Conservation (phyloP, 177 flowering plant genomes). For the Tripterygium wilfordii region DNA sequence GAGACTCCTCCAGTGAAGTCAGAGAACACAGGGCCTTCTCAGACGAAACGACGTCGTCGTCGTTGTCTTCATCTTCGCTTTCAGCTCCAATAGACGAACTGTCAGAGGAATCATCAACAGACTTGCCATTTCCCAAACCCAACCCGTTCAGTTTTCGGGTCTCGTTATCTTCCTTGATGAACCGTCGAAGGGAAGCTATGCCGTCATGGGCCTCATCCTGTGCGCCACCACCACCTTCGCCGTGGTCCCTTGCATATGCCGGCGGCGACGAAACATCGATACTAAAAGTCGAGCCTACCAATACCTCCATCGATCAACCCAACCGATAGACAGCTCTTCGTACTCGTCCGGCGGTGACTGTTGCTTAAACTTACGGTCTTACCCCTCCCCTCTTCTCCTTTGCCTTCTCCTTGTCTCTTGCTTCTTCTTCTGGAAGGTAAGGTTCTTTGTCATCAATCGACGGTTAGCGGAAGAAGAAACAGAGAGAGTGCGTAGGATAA, state of each 20-base stretch:
- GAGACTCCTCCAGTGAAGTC: constrained; percentile 53
- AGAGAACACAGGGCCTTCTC: constrained; percentile 21
- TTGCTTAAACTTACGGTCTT: too few species aligned
- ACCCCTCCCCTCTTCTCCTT: constrained; percentile 24
- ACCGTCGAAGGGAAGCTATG: neutral
- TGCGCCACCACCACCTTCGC: too few species aligned
- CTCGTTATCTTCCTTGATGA: neutral
- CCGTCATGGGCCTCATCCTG: neutral
- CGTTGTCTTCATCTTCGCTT: constrained; percentile 17
- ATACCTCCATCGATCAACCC: constrained; percentile 31
- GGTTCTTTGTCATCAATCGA: constrained; percentile 29
- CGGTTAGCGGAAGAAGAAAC: neutral
- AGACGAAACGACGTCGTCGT: constrained; percentile 23
- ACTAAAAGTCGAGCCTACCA: constrained; percentile 31
- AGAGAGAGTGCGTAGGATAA: constrained; percentile 1
- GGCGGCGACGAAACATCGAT: constrained; percentile 14
- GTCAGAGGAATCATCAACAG: constrained; percentile 18
- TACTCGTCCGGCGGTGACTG: too few species aligned
- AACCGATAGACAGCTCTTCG: too few species aligned
- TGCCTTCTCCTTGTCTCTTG: constrained; percentile 15
- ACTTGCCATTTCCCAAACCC: neutral
- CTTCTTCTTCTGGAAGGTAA: too few species aligned
- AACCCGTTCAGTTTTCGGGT: neutral
- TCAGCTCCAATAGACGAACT: constrained; percentile 37
- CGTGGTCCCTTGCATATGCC: too few species aligned